Evolutionary conservation across 352 stramenopile genomes (phyloP), one percentile per base, ranked within the genome.

Genomic region (Thalassiosira livingstoniorum): DNA sequence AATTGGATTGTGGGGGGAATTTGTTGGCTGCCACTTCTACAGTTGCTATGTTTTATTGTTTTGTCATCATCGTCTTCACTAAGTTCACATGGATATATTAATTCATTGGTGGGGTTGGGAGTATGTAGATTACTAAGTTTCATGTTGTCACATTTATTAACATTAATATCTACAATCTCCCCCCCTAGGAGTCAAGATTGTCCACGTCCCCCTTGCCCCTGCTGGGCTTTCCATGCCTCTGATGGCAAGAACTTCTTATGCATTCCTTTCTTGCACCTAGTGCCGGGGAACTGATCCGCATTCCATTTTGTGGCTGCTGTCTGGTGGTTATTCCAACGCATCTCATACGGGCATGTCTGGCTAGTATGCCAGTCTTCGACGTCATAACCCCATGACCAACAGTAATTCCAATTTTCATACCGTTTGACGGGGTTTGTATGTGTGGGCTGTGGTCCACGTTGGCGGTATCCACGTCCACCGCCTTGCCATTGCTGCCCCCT

Each of bases 331-430:
- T 29, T 11, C 35, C 57, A 58, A 4, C 10, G 25, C 2, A 54
- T 15, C 11, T 54, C 35, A 69, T 23, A 85, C 13, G 86, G 86
- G 18, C 86, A 91, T 5, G 55, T 35, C 27, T n/a, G 21, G 27
- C 55, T 64, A 27, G 55, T 64, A 13, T 64, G 55, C 23, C 55
- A 29, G 35, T 64, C 23, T 10, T 29, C 55, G 1, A 64, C 55
- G 13, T 64, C 55, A 64, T 35, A 64, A 34, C 55, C 55, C 21
- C 55, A 64, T 10, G 23, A 64, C 3, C 35, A 64, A 35, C 55
- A 32, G 13, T 21, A 4, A 64, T 64, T 64, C 18, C 27, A 64
- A 34, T 32, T 64, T 4, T 29, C 27, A 34, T 34, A 64, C n/a
- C 1, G 7, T 34, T 29, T 35, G 4, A 34, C 27, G 32, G 57